Evolutionary conservation across 208 protist genomes (phyloP).

Genomic region (Acanthamoeba castellanii): DNA sequence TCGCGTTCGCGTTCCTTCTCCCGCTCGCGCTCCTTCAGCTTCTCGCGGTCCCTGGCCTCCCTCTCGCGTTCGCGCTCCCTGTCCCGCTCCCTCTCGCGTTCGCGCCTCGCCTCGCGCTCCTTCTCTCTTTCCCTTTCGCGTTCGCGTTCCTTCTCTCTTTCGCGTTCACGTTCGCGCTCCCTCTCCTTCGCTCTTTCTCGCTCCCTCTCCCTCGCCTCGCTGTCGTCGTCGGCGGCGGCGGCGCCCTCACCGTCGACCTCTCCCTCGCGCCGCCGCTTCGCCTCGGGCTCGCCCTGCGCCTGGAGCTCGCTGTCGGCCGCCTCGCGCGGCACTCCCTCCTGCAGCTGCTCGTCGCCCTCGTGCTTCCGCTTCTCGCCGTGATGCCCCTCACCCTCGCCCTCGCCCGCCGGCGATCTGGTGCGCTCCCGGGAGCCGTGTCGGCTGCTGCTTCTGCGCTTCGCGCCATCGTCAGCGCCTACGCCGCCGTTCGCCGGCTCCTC

Average conservation of each 20-base stretch:
- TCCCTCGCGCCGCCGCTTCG: background rate
- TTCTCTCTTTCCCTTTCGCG: slow-evolving; percentile 4
- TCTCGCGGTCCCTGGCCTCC: background rate
- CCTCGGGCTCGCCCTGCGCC: background rate
- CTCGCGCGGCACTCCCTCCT: background rate
- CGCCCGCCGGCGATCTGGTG: background rate
- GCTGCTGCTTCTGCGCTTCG: background rate
- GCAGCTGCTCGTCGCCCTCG: background rate
- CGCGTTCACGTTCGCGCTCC: background rate
- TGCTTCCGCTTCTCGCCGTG: slow-evolving; percentile 9
- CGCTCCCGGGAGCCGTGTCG: background rate
- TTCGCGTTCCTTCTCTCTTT: background rate
- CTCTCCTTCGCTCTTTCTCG: no score
- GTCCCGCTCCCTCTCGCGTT: background rate
- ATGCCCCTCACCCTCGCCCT: background rate
- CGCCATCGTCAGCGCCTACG: background rate
- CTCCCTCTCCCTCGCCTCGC: no score
- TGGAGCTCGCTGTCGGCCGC: background rate
- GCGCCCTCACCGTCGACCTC: background rate
- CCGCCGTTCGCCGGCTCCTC: no score
- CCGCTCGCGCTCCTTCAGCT: background rate
- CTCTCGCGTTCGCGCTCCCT: background rate
- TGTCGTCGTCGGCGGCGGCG: background rate
- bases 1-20: background rate
- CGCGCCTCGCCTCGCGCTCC: background rate